Percentiles rank a stretch among this genome's conserved stretches.
Evolutionary conservation across 2,329 filamentous ascomycete species (phyloP).

Genomic region (Apiospora kogelbergensis): DNA sequence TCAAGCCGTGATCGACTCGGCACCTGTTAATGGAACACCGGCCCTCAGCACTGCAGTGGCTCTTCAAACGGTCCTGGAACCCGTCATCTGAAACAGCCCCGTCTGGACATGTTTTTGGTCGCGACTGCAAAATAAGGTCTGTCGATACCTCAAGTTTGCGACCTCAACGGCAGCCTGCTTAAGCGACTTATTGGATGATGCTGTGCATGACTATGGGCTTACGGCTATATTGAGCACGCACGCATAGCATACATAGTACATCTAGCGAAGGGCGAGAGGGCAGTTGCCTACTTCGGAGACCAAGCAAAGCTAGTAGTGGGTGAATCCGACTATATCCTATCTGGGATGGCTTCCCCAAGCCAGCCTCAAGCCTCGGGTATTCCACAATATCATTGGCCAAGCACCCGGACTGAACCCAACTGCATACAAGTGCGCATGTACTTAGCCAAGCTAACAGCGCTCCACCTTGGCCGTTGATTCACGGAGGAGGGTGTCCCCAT

Average conservation of each 20-base stretch:
- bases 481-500: not conserved
- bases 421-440: constrained; percentile 12
- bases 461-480: not conserved
- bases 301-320: not conserved
- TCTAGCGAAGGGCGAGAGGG: not conserved
- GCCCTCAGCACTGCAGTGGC: constrained; percentile 17
- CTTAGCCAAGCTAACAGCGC: not conserved
- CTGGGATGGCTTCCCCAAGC: constrained; percentile 18
- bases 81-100: constrained; percentile 24
- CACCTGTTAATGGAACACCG: not conserved
- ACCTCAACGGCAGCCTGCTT: constrained; percentile 5
- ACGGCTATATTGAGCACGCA: not conserved
- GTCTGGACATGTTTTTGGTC: not conserved
- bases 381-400: constrained; percentile 23
- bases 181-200: constrained; percentile 6
- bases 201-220: not conserved
- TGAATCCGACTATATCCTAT: constrained; percentile 17
- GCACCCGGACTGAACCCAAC: constrained; percentile 2
- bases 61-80: constrained; percentile 20
- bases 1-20: constrained; percentile 10
- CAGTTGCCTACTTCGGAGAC: not conserved
- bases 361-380: constrained; percentile 26
- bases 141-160: constrained; percentile 2
- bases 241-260: not conserved
- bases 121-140: not conserved